Percentiles rank a stretch among this genome's conserved stretches.
Conservation (phyloP, 768 basidiomycete genomes). For the Kwoniella newhampshirensis region DNA sequence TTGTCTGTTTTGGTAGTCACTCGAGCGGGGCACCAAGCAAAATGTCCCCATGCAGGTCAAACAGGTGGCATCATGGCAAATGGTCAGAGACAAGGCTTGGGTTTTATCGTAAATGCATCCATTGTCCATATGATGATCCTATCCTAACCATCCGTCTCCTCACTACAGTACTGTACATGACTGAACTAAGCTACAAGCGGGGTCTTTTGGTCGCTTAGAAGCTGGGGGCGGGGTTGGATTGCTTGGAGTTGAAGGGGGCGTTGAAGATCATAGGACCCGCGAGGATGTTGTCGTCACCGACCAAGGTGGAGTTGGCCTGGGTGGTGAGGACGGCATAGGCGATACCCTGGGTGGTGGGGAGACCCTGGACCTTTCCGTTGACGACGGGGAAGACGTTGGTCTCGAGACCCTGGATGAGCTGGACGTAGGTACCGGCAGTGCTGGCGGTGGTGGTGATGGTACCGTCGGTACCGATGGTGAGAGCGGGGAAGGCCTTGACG, state of each 20-base stretch:
- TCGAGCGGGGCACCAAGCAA: too few species aligned
- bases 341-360: slow-evolving; percentile 55
- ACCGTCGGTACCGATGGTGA: slow-evolving; percentile 49
- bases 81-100: too few species aligned
- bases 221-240: slow-evolving; percentile 42
- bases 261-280: slow-evolving; percentile 62
- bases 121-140: too few species aligned
- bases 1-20: too few species aligned
- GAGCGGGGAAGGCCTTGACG: slow-evolving; percentile 61
- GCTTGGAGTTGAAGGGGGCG: slow-evolving; percentile 38
- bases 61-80: too few species aligned
- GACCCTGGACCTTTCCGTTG: slow-evolving; percentile 40
- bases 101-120: too few species aligned
- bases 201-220: too few species aligned
- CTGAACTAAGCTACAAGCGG: background rate
- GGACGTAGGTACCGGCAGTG: slow-evolving; percentile 53
- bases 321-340: slow-evolving; percentile 61
- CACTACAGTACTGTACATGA: background rate
- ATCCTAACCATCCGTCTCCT: background rate
- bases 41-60: too few species aligned
- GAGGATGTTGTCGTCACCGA: slow-evolving; percentile 59
- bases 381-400: slow-evolving; percentile 56
- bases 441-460: slow-evolving; percentile 45
- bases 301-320: slow-evolving; percentile 48
- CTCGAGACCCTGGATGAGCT: slow-evolving; percentile 60